Base-by-base conservation (phyloP, 2,329 filamentous ascomycete genomes). In the Tolypocladium paradoxum region DNA sequence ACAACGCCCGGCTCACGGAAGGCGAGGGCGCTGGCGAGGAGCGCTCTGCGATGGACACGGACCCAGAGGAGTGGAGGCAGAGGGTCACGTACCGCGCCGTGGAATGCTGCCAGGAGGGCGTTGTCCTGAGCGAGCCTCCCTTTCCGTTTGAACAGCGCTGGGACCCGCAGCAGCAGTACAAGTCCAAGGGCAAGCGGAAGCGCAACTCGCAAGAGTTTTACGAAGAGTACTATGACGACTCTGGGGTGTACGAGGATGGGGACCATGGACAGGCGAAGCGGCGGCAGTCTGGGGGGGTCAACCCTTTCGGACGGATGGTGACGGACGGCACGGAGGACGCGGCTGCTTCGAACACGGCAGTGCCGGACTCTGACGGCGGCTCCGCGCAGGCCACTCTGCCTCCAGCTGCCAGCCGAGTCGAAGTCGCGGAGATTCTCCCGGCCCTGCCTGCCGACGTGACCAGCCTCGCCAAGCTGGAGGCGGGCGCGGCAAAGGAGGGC, bases 141-240 rank as follows among this genome's bases (percentile, higher is more conserved):
- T 96, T 95, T 63, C 91, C 91, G 0, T 96, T 96, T 66, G 76
- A 87, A 18, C 90, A 96, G 67, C 81, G 88, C 48, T 96, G 91
- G 92, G 89, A 95, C 67, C 78, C 81, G 4, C 85, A 90, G 56
- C 87, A 91, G 61, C 71, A 72, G 58, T 69, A 62, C 50, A 65
- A 65, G 2, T 63, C 61, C 5, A 73, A 73, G 58, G 70, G 68
- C 8, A 81, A 75, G 57, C 70, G 73, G 52, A 84, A 84, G 64
- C 72, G 75, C 34, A 56, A 61, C 70, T 59, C 73, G 61, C 58
- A 71, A 68, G 54, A 58, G 24, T 62, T 61, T 6, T 58, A 64
- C 62, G 58, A 70, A 68, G 54, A 58, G 22, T 61, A 61, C 4
- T 58, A 66, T 36, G 64, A 68, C 37, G 57, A 63, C 20, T 60